Evolutionary conservation across 2,329 filamentous ascomycete genomes (phyloP), one percentile per base, ranked within the genome.

Genomic region (Fusarium humuli): DNA sequence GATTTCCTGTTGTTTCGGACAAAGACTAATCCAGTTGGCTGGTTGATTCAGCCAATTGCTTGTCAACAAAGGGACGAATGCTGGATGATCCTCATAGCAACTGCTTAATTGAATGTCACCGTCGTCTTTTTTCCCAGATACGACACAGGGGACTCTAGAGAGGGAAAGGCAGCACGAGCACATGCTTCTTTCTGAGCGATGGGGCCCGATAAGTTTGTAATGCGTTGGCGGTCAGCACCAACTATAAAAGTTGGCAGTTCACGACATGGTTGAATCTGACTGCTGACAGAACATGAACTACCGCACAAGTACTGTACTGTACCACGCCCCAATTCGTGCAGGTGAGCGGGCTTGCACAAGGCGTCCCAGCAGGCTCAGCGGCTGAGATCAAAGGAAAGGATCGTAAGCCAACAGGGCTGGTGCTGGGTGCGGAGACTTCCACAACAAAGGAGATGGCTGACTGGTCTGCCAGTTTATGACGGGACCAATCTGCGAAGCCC

Each of bases 251-350:
- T 27, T 53, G 41, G 61, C n/a, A 55, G 49, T 54, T 30, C 27
- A 62, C 29, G 58, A 45, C 58, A 70, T 66, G 71, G 65, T 62
- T 56, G 57, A 73, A 74, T 73, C 72, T 74, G 72, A 74, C 72
- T 66, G 63, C 67, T 70, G 37, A 66, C 44, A 18, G 42, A 40
- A 59, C 55, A 29, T 53, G 23, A 53, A 59, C 41, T 55, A 44
- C 14, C 47, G 47, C 34, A n/a, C 34, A 37, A 37, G 34, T 50
- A 40, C 29, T 41, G 45, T 59, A 50, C 47, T 30, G 18, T 55
- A 50, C 52, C 45, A 56, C 45, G 55, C 53, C 59, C 71, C 54
- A 59, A 66, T 59, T 69, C 57, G 59, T 64, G 57, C 56, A 63
- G 65, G 61, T 57, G 65, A 65, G 69, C 53, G 62, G 63, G 67